Evolutionary conservation across 2,329 filamentous ascomycete species (phyloP), one percentile per base, ranked within the genome.

Genomic region (Clonostachys solani): DNA sequence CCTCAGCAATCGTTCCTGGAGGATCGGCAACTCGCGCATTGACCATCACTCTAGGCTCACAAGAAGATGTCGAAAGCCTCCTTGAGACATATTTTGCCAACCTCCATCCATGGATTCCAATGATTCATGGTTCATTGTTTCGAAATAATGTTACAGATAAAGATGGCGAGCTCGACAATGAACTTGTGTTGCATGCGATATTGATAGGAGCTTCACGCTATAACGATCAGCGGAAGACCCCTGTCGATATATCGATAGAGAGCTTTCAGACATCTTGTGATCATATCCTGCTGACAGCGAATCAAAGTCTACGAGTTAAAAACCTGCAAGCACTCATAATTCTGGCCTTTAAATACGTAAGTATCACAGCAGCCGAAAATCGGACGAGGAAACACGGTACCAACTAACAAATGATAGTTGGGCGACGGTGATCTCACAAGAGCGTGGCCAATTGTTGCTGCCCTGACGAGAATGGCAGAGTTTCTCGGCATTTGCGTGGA

Each of bases 51-150:
- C 43, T 57, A 7, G 54, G 52, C 5, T 42, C 50, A 7, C 17
- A 37, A 5, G 44, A 43, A 6, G 12, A 42, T 4, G 43, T 60
- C 6, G 56, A 56, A n/a, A 47, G 53, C 9, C 17, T 57, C 4
- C 47, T 60, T 10, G 53, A 58, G 16, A 46, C 45, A 8, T 66
- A 71, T 47, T 71, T 71, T 47, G 51, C 53, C 6, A 47, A 58
- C n/a, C 59, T 70, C 6, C 68, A 72, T 36, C 68, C 68, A 8
- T 72, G 67, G 63, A 67, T 68, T 6, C 66, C 65, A 1, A 66
- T 70, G 16, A 46, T 69, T 7, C 65, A 68, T 45, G 56, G 63
- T 43, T 55, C 52, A 0, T 47, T 53, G 3, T 65, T 66, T 36
- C 54, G 59, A 1, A 47, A 47, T n/a, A 54, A 57, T 2, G 44